Evolutionary conservation across 2,329 filamentous ascomycete genomes (phyloP).

Genomic region (Pseudocercospora musae): DNA sequence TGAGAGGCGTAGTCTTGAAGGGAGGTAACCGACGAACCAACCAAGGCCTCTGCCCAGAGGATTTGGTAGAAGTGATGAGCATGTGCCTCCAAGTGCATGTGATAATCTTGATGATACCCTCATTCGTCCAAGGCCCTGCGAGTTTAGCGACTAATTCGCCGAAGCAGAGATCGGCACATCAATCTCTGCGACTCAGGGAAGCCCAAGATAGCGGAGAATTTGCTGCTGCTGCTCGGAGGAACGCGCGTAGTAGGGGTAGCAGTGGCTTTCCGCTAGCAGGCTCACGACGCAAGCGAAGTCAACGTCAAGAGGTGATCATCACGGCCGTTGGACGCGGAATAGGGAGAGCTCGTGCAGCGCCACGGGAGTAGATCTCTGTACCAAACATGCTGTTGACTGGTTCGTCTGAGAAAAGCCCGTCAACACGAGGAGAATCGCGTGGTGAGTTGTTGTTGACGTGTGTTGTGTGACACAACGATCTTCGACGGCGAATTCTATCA

Average conservation of each 20-base stretch:
- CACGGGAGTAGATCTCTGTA: not conserved
- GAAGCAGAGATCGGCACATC: not conserved
- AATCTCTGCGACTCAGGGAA: not conserved
- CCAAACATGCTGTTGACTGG: not conserved
- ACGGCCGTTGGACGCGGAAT: not conserved
- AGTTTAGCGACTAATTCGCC: not conserved
- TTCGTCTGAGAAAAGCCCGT: not conserved
- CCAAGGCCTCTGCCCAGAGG: not conserved
- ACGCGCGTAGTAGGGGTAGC: not conserved
- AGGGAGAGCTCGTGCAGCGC: conserved; percentile 1
- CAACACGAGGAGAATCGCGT: not conserved
- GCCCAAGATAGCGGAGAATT: not conserved
- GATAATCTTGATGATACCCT: not conserved
- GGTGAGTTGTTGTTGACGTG: not conserved
- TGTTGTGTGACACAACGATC: not conserved
- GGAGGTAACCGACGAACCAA: not conserved
- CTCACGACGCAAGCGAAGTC: not conserved
- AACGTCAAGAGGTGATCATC: not conserved
- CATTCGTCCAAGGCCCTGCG: not conserved
- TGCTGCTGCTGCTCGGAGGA: not conserved
- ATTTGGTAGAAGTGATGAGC: not conserved
- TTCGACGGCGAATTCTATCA: not conserved
- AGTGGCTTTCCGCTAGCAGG: conserved; percentile 1
- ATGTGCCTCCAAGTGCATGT: not conserved
- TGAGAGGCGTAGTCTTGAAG: not conserved